phyloP scores from a whole-genome alignment of 2,329 filamentous ascomycete genomes.

The Beauveria sp. region DNA sequence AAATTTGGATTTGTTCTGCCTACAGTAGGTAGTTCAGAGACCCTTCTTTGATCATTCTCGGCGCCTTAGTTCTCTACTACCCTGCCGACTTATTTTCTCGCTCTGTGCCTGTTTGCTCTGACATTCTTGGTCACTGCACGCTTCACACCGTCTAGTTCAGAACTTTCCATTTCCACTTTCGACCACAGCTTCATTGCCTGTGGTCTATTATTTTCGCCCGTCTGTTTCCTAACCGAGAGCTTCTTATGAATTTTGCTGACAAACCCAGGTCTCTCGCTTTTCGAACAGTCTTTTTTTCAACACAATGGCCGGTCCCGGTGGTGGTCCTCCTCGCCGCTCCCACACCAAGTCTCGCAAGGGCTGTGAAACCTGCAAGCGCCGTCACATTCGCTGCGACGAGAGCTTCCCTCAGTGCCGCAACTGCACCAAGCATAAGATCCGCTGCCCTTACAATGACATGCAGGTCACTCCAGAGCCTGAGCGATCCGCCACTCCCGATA shows the following conservation, averaged over 20 bases:
- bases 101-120: background rate
- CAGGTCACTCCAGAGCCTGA: constrained; percentile 56
- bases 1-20: background rate
- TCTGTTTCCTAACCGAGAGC: background rate
- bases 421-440: constrained; percentile 97
- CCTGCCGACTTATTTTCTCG: background rate
- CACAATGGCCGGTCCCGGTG: constrained; percentile 85
- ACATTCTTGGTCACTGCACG: background rate
- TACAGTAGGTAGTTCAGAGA: constrained; percentile 3
- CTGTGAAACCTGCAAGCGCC: constrained; percentile 94
- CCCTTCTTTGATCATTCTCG: background rate
- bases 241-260: background rate
- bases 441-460: constrained; percentile 94
- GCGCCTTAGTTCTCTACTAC: background rate
- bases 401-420: constrained; percentile 98
- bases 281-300: constrained; percentile 10
- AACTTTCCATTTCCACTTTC: constrained; percentile 31
- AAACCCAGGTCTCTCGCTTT: constrained; percentile 23
- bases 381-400: constrained; percentile 97
- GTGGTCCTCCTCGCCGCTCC: constrained; percentile 82
- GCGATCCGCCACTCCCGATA: constrained; percentile 52
- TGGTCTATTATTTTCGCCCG: constrained; percentile 20
- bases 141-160: background rate
- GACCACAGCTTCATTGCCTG: constrained; percentile 19
- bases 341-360: constrained; percentile 99